A percentile compares a stretch with the other conserved stretches of the same genome.
Evolutionary conservation across 2,329 filamentous ascomycete genomes (phyloP).

Genomic region (Exophiala dermatitidis): DNA sequence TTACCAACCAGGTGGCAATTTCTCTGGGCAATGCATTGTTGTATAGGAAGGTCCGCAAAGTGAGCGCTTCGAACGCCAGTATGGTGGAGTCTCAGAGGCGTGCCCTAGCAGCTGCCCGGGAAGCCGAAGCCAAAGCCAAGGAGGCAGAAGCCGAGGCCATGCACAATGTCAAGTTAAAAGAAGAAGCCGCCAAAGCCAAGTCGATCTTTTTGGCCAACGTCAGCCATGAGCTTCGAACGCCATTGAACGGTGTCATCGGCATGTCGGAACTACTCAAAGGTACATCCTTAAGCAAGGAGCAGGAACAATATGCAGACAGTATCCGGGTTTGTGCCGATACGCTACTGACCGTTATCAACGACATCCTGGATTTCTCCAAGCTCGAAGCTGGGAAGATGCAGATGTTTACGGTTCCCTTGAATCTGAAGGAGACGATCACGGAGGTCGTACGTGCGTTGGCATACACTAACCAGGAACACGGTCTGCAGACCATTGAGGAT

Average conservation of each 20-base stretch:
- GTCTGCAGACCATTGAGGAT: conserved; percentile 55
- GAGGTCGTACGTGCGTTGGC: conserved; percentile 58
- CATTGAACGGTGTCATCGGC: conserved; percentile 39
- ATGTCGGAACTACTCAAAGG: conserved; percentile 38
- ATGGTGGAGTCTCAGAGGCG: conserved; percentile 61
- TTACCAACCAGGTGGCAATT: conserved; percentile 59
- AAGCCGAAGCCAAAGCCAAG: conserved; percentile 58
- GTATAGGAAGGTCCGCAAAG: conserved; percentile 54
- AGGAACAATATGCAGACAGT: conserved; percentile 37
- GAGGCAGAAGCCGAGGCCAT: conserved; percentile 57
- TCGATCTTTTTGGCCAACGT: conserved; percentile 42
- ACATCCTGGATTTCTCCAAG: conserved; percentile 44
- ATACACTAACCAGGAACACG: conserved; percentile 56
- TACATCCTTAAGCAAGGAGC: conserved; percentile 36
- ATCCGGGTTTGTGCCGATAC: conserved; percentile 39
- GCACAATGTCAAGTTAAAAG: conserved; percentile 58
- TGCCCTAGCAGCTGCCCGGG: conserved; percentile 54
- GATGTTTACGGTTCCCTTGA: conserved; percentile 75
- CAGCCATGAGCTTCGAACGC: conserved; percentile 40
- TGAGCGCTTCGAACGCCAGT: conserved; percentile 56
- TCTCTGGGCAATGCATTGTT: conserved; percentile 58
- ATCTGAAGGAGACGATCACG: conserved; percentile 60
- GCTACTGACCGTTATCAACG: conserved; percentile 40
- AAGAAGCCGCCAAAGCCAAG: conserved; percentile 55
- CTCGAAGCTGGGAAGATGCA: conserved; percentile 50